Percentiles rank a stretch among this genome's conserved stretches.
Conservation (phyloP, 805 yeast genomes). For the Lachancea nothofagi region DNA sequence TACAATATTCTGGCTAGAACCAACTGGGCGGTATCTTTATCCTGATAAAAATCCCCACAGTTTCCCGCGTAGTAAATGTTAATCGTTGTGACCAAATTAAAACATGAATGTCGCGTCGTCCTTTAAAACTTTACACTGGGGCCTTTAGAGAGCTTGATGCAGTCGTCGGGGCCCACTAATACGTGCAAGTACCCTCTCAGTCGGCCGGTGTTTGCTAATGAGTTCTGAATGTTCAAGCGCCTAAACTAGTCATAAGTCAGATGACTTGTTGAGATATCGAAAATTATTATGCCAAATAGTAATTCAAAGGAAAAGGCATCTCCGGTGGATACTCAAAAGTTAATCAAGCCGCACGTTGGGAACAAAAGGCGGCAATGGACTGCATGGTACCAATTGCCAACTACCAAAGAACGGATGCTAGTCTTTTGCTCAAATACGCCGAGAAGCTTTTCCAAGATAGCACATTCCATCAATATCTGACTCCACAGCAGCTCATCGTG, state of each 20-base stretch:
- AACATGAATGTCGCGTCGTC: too few species aligned
- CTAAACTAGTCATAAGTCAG: constrained; percentile 1
- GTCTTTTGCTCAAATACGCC: constrained; percentile 32
- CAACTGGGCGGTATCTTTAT: too few species aligned
- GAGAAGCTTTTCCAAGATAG: constrained; percentile 35
- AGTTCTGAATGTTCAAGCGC: too few species aligned
- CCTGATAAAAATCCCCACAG: too few species aligned
- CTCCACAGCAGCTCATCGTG: constrained; percentile 51
- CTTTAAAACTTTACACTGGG: too few species aligned
- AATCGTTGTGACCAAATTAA: too few species aligned
- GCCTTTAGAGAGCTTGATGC: too few species aligned
- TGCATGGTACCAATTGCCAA: constrained; percentile 18
- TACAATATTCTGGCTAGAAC: too few species aligned
- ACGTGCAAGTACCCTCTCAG: too few species aligned
- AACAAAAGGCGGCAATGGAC: constrained; percentile 2
- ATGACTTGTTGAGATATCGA: constrained; percentile 3
- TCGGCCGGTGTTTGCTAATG: too few species aligned
- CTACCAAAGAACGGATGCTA: constrained; percentile 30
- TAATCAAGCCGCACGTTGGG: background rate
- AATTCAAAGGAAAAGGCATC: background rate
- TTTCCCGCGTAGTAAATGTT: too few species aligned
- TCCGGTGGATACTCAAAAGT: background rate
- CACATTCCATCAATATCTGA: constrained; percentile 44
- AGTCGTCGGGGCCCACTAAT: too few species aligned
- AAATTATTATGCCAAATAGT: background rate